Conservation (phyloP, 306 rosid genomes). For the Lathyrus sativus region DNA sequence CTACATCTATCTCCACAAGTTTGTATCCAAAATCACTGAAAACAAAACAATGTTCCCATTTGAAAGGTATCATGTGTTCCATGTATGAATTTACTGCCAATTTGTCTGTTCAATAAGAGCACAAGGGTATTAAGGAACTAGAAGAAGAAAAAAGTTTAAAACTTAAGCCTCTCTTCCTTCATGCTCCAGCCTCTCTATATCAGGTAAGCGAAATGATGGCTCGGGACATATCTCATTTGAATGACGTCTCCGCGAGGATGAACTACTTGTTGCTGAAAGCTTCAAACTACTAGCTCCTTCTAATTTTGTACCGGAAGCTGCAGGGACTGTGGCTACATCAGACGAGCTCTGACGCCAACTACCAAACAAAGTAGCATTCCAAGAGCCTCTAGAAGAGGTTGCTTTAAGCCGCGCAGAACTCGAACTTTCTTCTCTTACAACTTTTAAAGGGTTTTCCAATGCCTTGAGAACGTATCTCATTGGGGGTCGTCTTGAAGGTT, state of each 20-base stretch:
- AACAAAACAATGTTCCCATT: conserved; percentile 35
- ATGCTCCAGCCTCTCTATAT: conserved; percentile 58
- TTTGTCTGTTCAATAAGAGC: conserved; percentile 36
- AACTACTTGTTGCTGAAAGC: conserved; percentile 65
- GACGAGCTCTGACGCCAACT: conserved; percentile 94
- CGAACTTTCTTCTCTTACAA: conserved; percentile 83
- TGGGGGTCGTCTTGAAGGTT: conserved; percentile 81
- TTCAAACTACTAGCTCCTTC: conserved; percentile 71
- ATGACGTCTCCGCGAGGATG: conserved; percentile 70
- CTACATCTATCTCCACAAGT: conserved; percentile 32
- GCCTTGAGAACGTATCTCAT: conserved; percentile 89
- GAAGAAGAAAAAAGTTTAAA: conserved; percentile 44
- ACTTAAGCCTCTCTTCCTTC: conserved; percentile 46
- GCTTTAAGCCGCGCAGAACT: conserved; percentile 75
- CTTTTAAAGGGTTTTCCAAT: conserved; percentile 87
- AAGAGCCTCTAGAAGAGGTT: conserved; percentile 84
- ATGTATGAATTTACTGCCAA: conserved; percentile 35
- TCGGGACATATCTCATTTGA: conserved; percentile 81
- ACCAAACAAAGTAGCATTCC: conserved; percentile 90
- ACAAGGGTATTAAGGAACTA: conserved; percentile 40
- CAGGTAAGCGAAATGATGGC: conserved; percentile 63
- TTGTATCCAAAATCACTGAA: conserved; percentile 40
- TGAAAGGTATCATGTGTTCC: conserved; percentile 21
- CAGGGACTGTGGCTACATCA: conserved; percentile 57
- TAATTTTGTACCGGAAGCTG: conserved; percentile 50